Evolutionary conservation across 768 basidiomycete genomes (phyloP).

Genomic region (Pleurotus cornucopiae): DNA sequence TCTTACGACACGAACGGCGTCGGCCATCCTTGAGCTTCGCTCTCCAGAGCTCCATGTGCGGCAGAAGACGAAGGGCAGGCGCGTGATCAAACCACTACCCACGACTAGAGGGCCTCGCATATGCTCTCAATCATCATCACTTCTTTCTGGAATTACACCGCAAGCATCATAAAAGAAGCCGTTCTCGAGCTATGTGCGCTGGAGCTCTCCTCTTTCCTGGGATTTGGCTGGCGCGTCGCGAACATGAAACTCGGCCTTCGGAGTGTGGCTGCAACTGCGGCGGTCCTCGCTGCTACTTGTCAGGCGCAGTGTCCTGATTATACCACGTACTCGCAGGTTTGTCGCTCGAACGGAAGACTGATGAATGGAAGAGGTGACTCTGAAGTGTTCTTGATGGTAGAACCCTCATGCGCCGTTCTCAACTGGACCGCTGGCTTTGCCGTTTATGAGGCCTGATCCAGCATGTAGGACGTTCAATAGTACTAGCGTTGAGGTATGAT

Average conservation of each 20-base stretch:
- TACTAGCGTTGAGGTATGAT: slow-evolving; percentile 61
- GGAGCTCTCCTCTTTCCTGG: background rate
- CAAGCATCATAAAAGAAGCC: background rate
- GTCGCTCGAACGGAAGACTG: slow-evolving; percentile 4
- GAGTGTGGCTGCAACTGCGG: slow-evolving; percentile 19
- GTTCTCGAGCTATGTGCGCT: background rate
- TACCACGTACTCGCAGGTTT: slow-evolving; percentile 53
- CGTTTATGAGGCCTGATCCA: slow-evolving; percentile 68
- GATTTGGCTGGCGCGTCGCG: background rate
- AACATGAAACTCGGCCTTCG: slow-evolving; percentile 18
- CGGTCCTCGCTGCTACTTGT: slow-evolving; percentile 18
- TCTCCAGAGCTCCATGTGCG: background rate
- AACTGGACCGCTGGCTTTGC: slow-evolving; percentile 55
- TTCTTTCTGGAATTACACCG: background rate
- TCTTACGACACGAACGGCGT: no score
- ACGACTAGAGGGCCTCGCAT: background rate
- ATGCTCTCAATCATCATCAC: slow-evolving; percentile 1
- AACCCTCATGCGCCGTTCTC: slow-evolving; percentile 58
- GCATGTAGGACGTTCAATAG: slow-evolving; percentile 76
- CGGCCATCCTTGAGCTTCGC: no score
- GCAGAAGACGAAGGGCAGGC: background rate
- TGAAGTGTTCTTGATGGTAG: slow-evolving; percentile 25
- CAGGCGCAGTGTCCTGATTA: slow-evolving; percentile 57
- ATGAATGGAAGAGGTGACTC: background rate
- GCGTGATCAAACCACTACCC: background rate